phyloP scores from a whole-genome alignment of 192 early-diverging fungal genomes.

The Chytriomyces sp. region DNA sequence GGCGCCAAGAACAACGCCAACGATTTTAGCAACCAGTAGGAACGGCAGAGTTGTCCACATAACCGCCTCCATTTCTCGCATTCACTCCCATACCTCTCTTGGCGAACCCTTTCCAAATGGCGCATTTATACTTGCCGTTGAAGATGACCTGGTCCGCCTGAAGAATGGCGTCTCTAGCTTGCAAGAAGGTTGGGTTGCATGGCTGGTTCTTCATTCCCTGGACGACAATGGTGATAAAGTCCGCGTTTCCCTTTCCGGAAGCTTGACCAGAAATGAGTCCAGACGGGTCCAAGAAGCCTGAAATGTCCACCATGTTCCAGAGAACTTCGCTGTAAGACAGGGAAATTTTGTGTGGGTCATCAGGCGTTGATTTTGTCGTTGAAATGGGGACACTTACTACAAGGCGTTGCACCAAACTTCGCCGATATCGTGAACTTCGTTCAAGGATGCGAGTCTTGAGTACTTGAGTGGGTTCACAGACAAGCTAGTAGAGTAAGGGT shows the following conservation, averaged over 20 bases:
- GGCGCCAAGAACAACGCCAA: no score
- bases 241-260: slow-evolving; percentile 39
- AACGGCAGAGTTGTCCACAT: slow-evolving; percentile 26
- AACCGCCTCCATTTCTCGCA: slow-evolving; percentile 12
- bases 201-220: slow-evolving; percentile 59
- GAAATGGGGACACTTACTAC: no score
- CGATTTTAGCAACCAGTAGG: slow-evolving; percentile 11
- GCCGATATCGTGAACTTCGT: slow-evolving; percentile 63
- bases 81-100: slow-evolving; percentile 81
- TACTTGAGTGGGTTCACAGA: slow-evolving; percentile 45
- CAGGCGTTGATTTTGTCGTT: no score
- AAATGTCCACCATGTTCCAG: slow-evolving; percentile 55
- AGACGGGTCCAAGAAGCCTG: slow-evolving; percentile 21
- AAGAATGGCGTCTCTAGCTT: slow-evolving; percentile 53
- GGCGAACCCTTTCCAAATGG: slow-evolving; percentile 68
- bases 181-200: slow-evolving; percentile 53
- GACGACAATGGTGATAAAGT: slow-evolving; percentile 45
- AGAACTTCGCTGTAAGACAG: slow-evolving; percentile 71
- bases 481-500: slow-evolving; percentile 67
- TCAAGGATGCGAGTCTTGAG: slow-evolving; percentile 31
- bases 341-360: slow-evolving; percentile 29
- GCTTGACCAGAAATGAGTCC: slow-evolving; percentile 41
- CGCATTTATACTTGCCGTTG: slow-evolving; percentile 46
- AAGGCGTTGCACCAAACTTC: slow-evolving; percentile 63
- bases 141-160: slow-evolving; percentile 46